These are phyloP conservation scores for Cystofilobasidium bisporidii DNA, from an alignment of 768 basidiomycete genomes.

Conservation along the genomic window DNA sequence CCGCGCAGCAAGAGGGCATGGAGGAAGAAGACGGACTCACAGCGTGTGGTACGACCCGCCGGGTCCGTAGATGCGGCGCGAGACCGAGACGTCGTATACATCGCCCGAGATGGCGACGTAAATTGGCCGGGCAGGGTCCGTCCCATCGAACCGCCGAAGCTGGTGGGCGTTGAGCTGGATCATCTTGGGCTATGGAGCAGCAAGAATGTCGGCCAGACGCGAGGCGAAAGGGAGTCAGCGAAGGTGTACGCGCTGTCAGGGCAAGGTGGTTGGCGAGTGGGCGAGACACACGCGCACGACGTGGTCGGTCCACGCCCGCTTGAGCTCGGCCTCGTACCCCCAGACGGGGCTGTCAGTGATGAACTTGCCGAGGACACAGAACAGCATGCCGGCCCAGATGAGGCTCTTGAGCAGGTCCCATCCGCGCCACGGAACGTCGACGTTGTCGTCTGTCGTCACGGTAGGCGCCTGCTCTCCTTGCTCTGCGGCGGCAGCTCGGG, in stretches of 20 bases:
- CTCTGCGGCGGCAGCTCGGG: constrained; percentile 42
- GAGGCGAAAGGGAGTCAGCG: constrained; percentile 25
- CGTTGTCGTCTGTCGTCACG: too few relatives aligned
- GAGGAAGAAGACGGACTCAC: constrained; percentile 31
- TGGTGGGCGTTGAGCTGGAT: constrained; percentile 57
- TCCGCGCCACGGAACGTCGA: not conserved
- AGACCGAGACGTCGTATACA: constrained; percentile 82
- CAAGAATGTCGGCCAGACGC: constrained; percentile 28
- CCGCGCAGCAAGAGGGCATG: too few relatives aligned
- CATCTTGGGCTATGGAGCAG: constrained; percentile 40
- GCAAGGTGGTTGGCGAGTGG: constrained; percentile 30
- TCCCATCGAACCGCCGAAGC: constrained; percentile 63
- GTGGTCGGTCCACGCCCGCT: constrained; percentile 41
- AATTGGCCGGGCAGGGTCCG: constrained; percentile 54
- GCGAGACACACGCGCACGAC: constrained; percentile 6
- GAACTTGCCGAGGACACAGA: constrained; percentile 64
- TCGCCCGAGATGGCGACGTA: constrained; percentile 88
- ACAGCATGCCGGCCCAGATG: constrained; percentile 49
- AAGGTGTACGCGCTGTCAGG: constrained; percentile 51
- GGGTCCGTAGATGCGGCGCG: constrained; percentile 67
- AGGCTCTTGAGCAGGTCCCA: constrained; percentile 55
- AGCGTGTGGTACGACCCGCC: constrained; percentile 53
- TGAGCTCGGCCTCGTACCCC: constrained; percentile 65
- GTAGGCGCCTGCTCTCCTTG: too few relatives aligned
- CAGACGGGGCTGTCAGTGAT: constrained; percentile 77